Evolutionary conservation across 495 filamentous ascomycete species (phyloP), one percentile per base, ranked within the genome.

Genomic region (Lichina pygmaea): DNA sequence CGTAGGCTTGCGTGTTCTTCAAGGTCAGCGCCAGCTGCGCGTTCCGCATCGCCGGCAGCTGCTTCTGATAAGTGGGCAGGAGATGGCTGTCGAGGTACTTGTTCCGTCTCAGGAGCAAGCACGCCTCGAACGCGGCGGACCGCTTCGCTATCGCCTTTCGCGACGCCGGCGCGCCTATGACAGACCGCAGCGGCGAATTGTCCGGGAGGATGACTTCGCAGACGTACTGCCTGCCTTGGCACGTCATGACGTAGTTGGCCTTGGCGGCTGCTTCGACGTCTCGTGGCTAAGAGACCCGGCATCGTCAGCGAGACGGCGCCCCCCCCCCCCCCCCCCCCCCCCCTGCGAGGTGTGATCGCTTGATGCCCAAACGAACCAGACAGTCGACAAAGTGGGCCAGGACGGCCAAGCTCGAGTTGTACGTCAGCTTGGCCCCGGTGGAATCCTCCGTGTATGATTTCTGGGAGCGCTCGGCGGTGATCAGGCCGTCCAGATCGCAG

Each of bases 81-180:
- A 94, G 65, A 52, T 83, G 58, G 6, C 70, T 67, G 58, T 93
- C 75, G 0, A 97, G 58, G 48, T 81, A 70, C 8, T 68, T 66
- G 38, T 67, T 64, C 46, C 71, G 70, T 24, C 77, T 64, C 6
- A 97, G 67, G 45, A 72, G 46, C 3, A 89, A 50, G 51, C 85
- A 93, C 40, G 78, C 70, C 54, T 89, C 77, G 55, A 89, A 95
- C 3, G 89, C 89, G 11, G 83, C 89, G 7, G 85, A 78, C 50
- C 80, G 76, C 57, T 92, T 93, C n/a, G 89, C 89, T 11, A 71
- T 60, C 17, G 72, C 61, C 54, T 91, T 95, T 44, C 66, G 78
- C 3, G 60, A 46, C 44, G 68, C 69, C 2, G 70, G 58, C 9
- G 52, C 53, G 34, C 89, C 86, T 37, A 71, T 66, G 8, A 74